Conservation (phyloP, 129 eudicot species). For the Chrysanthemum seticuspe region DNA sequence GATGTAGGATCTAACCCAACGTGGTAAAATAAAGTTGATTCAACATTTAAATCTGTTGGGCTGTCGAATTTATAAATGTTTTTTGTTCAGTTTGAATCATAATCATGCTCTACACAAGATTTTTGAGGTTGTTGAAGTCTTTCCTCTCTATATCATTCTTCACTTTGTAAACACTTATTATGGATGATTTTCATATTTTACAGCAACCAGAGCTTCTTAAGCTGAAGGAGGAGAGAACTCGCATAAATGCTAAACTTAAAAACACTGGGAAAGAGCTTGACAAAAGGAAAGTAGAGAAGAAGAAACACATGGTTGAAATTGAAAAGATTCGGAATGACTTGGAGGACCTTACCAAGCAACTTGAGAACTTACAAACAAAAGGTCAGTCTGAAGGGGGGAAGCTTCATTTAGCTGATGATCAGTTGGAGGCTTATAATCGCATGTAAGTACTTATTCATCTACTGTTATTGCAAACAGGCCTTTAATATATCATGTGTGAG, state of each 20-base stretch:
- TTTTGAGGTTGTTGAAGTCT: no score
- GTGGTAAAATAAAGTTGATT: no score
- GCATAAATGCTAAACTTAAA: conserved; percentile 68
- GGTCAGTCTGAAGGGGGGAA: conserved; percentile 76
- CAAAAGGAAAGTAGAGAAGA: conserved; percentile 81
- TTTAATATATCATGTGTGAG: no score
- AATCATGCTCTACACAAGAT: no score
- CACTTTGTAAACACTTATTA: background rate
- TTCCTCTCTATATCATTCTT: background rate
- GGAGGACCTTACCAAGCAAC: conserved; percentile 60
- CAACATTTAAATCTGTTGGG: no score
- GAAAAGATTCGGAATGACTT: conserved; percentile 78
- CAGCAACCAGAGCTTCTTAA: conserved; percentile 95
- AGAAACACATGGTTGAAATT: conserved; percentile 67
- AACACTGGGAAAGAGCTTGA: conserved; percentile 84
- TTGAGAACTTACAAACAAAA: conserved; percentile 61
- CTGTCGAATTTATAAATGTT: no score
- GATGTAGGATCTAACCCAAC: no score
- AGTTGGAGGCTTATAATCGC: conserved; percentile 77
- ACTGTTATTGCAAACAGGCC: background rate
- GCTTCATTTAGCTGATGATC: conserved; percentile 80
- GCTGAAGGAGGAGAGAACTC: conserved; percentile 75
- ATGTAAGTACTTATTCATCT: conserved; percentile 58
- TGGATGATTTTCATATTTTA: conserved; percentile 13
- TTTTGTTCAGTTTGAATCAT: no score